phyloP scores from a whole-genome alignment of 2,329 filamentous ascomycete genomes.

The Xylariales sp. region DNA sequence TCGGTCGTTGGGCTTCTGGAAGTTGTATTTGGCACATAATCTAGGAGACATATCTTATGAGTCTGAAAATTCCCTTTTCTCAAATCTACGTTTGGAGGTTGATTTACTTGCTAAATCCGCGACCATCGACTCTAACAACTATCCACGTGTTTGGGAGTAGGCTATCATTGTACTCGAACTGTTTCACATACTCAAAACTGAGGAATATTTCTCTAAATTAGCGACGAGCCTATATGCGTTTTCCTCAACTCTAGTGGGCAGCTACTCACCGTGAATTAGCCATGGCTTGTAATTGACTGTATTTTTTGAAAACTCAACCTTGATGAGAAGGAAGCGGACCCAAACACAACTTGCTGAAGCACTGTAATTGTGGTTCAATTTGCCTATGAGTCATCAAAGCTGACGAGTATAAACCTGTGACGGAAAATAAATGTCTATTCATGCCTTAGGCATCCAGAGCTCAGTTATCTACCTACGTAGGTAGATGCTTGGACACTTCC shows the following conservation, averaged over 20 bases:
- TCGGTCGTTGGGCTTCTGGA: constrained; percentile 92
- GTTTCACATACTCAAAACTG: constrained; percentile 93
- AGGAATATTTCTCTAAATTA: constrained; percentile 38
- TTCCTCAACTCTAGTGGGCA: neutral
- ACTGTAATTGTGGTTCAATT: neutral
- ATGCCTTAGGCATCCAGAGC: neutral
- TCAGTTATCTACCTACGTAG: no score
- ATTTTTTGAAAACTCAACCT: neutral
- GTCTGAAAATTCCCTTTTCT: neutral
- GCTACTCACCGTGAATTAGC: constrained; percentile 65
- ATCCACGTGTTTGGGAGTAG: constrained; percentile 95
- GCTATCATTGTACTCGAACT: constrained; percentile 84
- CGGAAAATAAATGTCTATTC: neutral
- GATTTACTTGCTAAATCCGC: constrained; percentile 90
- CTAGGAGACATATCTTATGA: constrained; percentile 56
- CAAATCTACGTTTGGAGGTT: neutral
- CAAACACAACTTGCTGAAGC: neutral
- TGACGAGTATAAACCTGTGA: no score
- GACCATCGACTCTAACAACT: constrained; percentile 91
- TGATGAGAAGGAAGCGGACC: neutral
- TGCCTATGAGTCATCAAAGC: neutral
- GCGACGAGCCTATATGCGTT: neutral
- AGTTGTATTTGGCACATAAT: constrained; percentile 83
- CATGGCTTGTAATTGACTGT: constrained; percentile 51
- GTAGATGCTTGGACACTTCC: no score